Conservation (phyloP, 306 rosid genomes). For the Calophaca sinica region DNA sequence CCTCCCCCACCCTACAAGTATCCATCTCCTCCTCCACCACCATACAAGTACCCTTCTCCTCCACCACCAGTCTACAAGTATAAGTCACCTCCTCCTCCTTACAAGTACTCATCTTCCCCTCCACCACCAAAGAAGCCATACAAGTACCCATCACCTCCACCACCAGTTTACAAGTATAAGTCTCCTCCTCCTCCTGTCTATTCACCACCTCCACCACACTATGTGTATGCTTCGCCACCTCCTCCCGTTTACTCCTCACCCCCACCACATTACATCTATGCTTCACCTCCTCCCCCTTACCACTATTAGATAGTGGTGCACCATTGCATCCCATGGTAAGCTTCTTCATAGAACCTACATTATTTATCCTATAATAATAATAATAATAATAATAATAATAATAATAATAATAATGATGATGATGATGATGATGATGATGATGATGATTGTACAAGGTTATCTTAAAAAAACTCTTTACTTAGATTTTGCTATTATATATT, state of each 20-base stretch:
- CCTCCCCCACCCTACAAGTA: not conserved
- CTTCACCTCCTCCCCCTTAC: conserved; percentile 64
- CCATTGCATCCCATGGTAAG: conserved; percentile 47
- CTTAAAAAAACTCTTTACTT: too few relatives aligned
- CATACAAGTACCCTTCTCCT: not conserved
- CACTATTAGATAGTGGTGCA: conserved; percentile 55
- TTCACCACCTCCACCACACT: conserved; percentile 34
- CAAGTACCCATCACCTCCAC: not conserved
- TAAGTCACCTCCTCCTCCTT: not conserved
- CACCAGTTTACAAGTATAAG: conserved; percentile 10
- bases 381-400: not conserved
- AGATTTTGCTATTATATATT: too few relatives aligned
- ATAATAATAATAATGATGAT: too few relatives aligned
- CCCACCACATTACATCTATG: conserved; percentile 29
- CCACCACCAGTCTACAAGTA: not conserved
- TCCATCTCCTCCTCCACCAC: not conserved
- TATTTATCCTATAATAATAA: too few relatives aligned
- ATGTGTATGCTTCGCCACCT: conserved; percentile 16
- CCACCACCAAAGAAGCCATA: conserved; percentile 2
- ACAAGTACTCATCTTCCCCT: not conserved
- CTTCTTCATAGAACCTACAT: not conserved
- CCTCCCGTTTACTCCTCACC: conserved; percentile 43
- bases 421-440: too few relatives aligned
- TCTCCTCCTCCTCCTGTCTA: conserved; percentile 8
- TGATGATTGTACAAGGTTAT: too few relatives aligned